Conservation (phyloP, 2,329 filamentous ascomycete genomes). For the Orbilia quercus region DNA sequence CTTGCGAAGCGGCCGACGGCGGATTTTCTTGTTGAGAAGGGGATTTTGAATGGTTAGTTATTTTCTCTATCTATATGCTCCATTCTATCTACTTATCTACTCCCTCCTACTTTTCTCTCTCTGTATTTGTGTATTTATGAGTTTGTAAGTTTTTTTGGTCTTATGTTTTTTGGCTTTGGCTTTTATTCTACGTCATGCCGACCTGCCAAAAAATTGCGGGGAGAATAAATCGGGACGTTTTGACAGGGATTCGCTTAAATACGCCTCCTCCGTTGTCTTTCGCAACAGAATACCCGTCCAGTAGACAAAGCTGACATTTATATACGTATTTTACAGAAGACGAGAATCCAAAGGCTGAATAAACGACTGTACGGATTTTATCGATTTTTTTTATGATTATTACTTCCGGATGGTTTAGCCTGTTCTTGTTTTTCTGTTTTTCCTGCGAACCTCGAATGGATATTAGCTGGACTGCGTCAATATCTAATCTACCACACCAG, state of each 20-base stretch:
- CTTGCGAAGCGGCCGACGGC: constrained; percentile 58
- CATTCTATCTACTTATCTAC: neutral
- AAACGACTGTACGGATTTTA: neutral
- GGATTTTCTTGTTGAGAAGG: constrained; percentile 59
- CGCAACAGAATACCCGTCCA: no score
- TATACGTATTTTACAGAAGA: neutral
- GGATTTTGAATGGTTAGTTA: constrained; percentile 58
- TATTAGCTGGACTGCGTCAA: no score
- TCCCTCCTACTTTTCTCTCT: neutral
- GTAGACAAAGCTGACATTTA: neutral
- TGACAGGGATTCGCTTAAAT: neutral
- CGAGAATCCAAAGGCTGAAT: constrained; percentile 4
- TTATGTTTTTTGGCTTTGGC: neutral
- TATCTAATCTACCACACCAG: neutral
- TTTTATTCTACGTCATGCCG: neutral
- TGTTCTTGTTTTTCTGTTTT: no score
- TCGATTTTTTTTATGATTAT: neutral
- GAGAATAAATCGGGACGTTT: neutral
- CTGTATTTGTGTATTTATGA: constrained; percentile 1
- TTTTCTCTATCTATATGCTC: no score
- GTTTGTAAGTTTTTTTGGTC: neutral
- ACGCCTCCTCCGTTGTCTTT: neutral
- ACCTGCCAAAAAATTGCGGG: no score
- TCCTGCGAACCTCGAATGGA: no score
- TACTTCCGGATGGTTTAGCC: neutral